A percentile compares a stretch with the other conserved stretches of the same genome.
These are phyloP conservation scores for Berkeleyomyces rouxiae DNA, from an alignment of 2,329 filamentous ascomycete species.

Conservation along the genomic window DNA sequence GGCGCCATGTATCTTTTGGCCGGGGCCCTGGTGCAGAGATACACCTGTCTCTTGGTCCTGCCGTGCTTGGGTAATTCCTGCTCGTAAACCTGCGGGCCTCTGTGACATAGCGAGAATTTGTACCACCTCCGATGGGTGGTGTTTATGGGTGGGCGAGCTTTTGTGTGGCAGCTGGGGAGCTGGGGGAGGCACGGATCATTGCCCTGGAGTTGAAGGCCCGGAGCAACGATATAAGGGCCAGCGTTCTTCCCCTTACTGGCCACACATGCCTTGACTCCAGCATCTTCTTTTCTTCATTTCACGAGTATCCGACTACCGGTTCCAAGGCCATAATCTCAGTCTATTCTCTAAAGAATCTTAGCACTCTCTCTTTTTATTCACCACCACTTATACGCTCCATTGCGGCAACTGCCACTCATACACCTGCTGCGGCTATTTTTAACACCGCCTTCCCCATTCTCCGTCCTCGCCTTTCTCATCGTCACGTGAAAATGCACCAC, in stretches of 20 bases:
- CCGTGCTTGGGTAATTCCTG: neutral
- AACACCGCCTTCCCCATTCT: neutral
- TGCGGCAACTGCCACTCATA: no score
- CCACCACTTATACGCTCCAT: no score
- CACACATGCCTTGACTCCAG: no score
- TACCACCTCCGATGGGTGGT: neutral
- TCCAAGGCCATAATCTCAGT: no score
- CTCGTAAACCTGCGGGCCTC: neutral
- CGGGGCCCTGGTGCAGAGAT: no score
- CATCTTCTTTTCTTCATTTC: no score
- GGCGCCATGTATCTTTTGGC: no score
- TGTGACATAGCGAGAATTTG: neutral
- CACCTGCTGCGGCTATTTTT: neutral
- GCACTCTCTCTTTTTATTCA: no score
- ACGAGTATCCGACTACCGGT: no score
- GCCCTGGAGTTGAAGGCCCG: neutral
- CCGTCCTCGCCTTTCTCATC: neutral
- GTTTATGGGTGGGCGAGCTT: neutral
- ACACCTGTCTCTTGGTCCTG: no score
- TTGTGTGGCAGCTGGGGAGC: neutral
- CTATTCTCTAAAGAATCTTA: no score
- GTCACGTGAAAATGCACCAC: constrained; percentile 5
- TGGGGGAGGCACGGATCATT: neutral
- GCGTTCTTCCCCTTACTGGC: no score
- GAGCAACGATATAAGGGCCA: neutral